Base-by-base conservation (phyloP, 495 filamentous ascomycete genomes). In the Aspergillus sclerotiicarbonarius region DNA sequence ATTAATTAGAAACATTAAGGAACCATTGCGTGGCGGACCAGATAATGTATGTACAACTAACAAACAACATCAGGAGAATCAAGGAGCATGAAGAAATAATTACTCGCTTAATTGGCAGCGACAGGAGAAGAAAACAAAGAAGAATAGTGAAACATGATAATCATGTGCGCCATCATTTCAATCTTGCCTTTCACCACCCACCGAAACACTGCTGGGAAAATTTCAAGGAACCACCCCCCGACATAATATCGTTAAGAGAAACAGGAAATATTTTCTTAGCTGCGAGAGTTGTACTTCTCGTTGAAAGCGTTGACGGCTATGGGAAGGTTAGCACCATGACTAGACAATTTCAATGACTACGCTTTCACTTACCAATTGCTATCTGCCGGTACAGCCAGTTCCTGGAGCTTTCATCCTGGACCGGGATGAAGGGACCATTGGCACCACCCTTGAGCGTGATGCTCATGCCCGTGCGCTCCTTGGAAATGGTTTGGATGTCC, bases 401-500 rank as follows among this genome's bases (percentile, higher is more conserved):
- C 66, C 95, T 76, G 15, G 84, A 82, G 62, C 86, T 88, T 77
- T 96, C 95, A 68, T 97, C 90, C 55, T 85, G 87, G 3, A 97
- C 90, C 0, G 94, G 94, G 32, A 98, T 89, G 65, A 97, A 98
- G 9, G 94, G 94, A 13, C 94, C 94, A 67, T 96, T 96, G 16
- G 89, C 90, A 10, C 90, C 91, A 0, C 91, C 92, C 60, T 96
- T 89, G 60, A 98, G 75, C 43, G 89, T 86, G 58, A 98, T 82
- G 50, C 87, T 90, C 78, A 98, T 85, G 8, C 94, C 94, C 10
- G 95, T 98, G 57, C 94, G 77, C 79, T 98, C 94, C 76, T 97
- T 98, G 30, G 87, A 87, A 57, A 98, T 97, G 0, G 91, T 96
- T 82, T 98, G 92, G 37, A 98, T 86, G 65, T 98, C 93, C 62